Base-by-base conservation (phyloP, 2,329 filamentous ascomycete genomes). In the Penicillium sp. region DNA sequence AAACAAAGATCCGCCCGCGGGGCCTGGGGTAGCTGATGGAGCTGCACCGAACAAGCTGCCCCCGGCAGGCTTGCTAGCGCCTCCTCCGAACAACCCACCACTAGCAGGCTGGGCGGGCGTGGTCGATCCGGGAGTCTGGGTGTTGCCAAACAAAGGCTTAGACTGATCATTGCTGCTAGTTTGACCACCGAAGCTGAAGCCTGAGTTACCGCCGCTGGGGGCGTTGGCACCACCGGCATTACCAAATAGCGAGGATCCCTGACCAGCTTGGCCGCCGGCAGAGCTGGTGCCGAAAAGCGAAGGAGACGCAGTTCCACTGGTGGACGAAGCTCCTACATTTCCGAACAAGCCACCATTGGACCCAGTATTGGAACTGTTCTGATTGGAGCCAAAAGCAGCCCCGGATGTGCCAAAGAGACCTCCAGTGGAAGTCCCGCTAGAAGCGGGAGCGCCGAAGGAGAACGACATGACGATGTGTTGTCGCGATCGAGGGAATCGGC, bases 11-110 rank as follows among this genome's bases (percentile, higher is more conserved):
- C 52, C 59, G 42, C 62, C 64, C 28, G 67, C 61, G 38, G 70
- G 65, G 24, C 66, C 67, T 42, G 73, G 71, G 18, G 72, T 73
- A 29, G 72, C 43, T n/a, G 53, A 65, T 20, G 69, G 66, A 7
- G 56, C 58, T 25, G 60, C 58, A 18, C 67, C 51, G 15, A 54
- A 54, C 23, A 47, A 6, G 28, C 45, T 43, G n/a, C 48, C 42
- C 12, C 41, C 37, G 18, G 38, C 23, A 15, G 51, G 25, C 35
- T 44, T 49, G 29, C 39, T 40, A 31, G 39, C 35, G 4, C 18
- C 49, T 10, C 35, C 48, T 46, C 55, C 67, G 54, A 73, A 74
- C 12, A 70, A 24, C n/a, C 62, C 60, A 35, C 62, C 55, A 12
- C 57, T 54, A 39, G 66, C 60, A 44, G 62, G 52, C 49, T 68